Conservation (phyloP, 2,329 filamentous ascomycete genomes). For the Penicillium digitatum region DNA sequence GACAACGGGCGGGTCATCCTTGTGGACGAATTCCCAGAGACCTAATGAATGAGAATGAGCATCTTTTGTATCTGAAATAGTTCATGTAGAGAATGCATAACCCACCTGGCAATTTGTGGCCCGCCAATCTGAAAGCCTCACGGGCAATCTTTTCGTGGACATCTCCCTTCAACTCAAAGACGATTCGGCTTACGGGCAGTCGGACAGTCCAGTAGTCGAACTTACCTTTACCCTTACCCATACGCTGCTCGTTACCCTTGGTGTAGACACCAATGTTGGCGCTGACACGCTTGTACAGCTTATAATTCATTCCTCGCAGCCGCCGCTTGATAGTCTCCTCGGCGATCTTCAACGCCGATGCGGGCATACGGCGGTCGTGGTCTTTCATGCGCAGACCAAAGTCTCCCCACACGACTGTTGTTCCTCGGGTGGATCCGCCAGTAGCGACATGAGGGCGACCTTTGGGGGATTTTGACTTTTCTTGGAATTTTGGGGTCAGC, state of each 20-base stretch:
- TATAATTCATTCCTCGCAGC: conserved; percentile 85
- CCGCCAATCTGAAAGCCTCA: conserved; percentile 90
- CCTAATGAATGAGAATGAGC: conserved; percentile 31
- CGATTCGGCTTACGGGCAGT: conserved; percentile 82
- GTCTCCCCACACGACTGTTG: conserved; percentile 93
- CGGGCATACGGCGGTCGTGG: conserved; percentile 85
- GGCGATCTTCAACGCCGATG: conserved; percentile 79
- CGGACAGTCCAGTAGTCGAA: conserved; percentile 96
- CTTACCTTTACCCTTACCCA: conserved; percentile 97
- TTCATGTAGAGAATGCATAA: conserved; percentile 16
- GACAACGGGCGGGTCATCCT: conserved; percentile 82
- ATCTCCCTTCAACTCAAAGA: conserved; percentile 88
- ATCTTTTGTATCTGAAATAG: conserved; percentile 1
- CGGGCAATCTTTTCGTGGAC: conserved; percentile 90
- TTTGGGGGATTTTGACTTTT: conserved; percentile 83
- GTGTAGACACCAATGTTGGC: conserved; percentile 95
- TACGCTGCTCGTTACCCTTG: conserved; percentile 93
- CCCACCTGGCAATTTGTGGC: conserved; percentile 88
- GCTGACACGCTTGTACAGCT: conserved; percentile 82
- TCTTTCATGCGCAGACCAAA: conserved; percentile 92
- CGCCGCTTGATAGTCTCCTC: conserved; percentile 90
- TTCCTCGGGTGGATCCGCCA: conserved; percentile 85
- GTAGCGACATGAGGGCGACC: conserved; percentile 83
- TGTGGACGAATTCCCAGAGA: conserved; percentile 86
- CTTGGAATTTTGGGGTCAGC: conserved; percentile 76